Conservation (phyloP, 257 asterid genomes). For the Datura wrightii region DNA sequence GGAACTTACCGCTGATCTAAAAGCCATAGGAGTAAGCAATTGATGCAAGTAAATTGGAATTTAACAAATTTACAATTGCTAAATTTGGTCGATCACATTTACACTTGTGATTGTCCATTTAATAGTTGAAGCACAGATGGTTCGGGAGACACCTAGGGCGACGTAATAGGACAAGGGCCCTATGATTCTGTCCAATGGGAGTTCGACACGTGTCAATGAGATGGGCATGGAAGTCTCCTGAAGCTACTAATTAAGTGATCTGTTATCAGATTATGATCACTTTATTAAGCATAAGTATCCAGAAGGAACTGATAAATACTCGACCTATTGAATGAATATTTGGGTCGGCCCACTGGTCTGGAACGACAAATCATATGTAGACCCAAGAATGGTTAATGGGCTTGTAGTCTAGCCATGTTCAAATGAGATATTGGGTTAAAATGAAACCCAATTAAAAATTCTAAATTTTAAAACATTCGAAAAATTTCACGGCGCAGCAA, state of each 20-base stretch:
- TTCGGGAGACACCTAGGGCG: constrained; percentile 22
- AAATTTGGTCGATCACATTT: not conserved
- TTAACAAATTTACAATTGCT: no score
- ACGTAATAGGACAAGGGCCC: not conserved
- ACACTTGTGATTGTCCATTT: not conserved
- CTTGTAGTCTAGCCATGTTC: not conserved
- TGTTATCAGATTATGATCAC: not conserved
- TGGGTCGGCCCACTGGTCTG: not conserved
- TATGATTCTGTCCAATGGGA: not conserved
- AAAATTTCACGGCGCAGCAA: no score
- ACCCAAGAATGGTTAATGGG: not conserved
- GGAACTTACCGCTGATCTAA: constrained; percentile 32
- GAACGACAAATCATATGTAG: not conserved
- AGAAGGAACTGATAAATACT: not conserved
- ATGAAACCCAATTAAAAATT: not conserved
- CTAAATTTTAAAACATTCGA: not conserved
- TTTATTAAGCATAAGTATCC: not conserved
- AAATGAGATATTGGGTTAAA: not conserved
- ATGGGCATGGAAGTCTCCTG: constrained; percentile 21
- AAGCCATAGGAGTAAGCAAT: constrained; percentile 26
- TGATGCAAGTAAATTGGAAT: not conserved
- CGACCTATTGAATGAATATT: not conserved
- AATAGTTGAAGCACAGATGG: not conserved
- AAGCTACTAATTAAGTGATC: not conserved
- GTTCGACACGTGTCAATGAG: not conserved